These are phyloP conservation scores for Fusarium pseudoanthophilum DNA, from an alignment of 2,329 filamentous ascomycete species.

Conservation along the genomic window DNA sequence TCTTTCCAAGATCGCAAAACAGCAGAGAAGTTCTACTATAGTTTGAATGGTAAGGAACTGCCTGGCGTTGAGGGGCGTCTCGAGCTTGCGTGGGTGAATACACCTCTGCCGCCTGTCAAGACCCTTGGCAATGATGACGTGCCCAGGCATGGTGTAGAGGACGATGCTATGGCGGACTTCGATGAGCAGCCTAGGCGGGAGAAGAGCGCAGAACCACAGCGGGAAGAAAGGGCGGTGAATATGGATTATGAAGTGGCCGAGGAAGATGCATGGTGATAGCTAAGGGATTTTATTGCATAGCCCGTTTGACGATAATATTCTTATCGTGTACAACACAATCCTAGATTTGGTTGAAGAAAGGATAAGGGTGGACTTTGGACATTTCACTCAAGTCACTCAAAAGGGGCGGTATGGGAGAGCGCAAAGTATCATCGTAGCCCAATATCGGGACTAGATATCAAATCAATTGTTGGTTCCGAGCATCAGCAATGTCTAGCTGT, in stretches of 20 bases:
- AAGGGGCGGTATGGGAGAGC: neutral
- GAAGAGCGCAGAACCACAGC: constrained; percentile 34
- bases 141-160: constrained; percentile 22
- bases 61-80: constrained; percentile 71
- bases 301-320: neutral
- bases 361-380: neutral
- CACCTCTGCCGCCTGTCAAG: constrained; percentile 42
- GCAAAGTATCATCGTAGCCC: constrained; percentile 23
- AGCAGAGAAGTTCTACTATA: constrained; percentile 75
- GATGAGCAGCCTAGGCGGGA: constrained; percentile 31
- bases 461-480: constrained; percentile 24
- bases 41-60: constrained; percentile 66
- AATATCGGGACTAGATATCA: constrained; percentile 26
- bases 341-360: neutral
- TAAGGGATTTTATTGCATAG: neutral
- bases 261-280: constrained; percentile 58
- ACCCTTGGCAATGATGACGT: constrained; percentile 19
- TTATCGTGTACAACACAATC: neutral
- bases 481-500: constrained; percentile 1
- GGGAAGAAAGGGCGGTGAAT: constrained; percentile 50
- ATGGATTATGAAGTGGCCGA: constrained; percentile 67
- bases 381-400: constrained; percentile 1
- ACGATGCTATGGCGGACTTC: constrained; percentile 43
- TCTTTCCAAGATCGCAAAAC: constrained; percentile 75
- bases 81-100: constrained; percentile 71